Evolutionary conservation across 1,284 basidiomycete genomes (phyloP), one percentile per base, ranked within the genome.

Genomic region (Cystobasidium slooffiae): DNA sequence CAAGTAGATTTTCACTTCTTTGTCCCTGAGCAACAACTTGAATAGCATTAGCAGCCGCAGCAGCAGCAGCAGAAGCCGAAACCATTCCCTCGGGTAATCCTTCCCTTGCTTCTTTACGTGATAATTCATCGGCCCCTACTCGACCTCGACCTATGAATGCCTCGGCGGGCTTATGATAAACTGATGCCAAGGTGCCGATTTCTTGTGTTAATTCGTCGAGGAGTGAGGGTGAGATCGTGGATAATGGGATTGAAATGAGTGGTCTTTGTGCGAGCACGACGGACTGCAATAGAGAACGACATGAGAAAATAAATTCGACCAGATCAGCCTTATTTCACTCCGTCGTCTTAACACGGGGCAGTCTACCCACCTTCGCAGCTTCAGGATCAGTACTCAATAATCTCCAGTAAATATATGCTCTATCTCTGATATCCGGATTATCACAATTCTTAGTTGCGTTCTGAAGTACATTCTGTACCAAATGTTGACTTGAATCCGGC

Each of bases 391-490:
- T 93, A 10, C 92, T 95, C 55, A 98, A 83, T 76, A 98, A 82
- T 75, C 96, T 87, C 95, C 95, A 98, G 81, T 97, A 97, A 62
- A 98, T 96, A 82, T 97, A 98, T 0, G 93, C 94, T 41, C 93
- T 87, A 82, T 99, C 96, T 59, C 96, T 87, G n/a, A 99, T 89
- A 82, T 99, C 97, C 6, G 97, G 94, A 24, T 92, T 96, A 81
- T 99, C 96, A 77, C 94, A 97, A 78, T 96, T 94, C 81, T 94
- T 95, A 3, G 97, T 99, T 0, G 97, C 96, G 0, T 92, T 93
- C 77, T 94, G 91, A 44, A 99, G 85, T 5, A 98, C 90, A 43
- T 88, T 87, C 79, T 98, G 96, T 0, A 98, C 93, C 6, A 97
- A 86, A 18, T 87, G 90, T 82, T 97, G 94, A 39, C 93, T 91